Base-by-base conservation (phyloP, 176 grass and related monocot genomes). In the Paspalum vaginatum region DNA sequence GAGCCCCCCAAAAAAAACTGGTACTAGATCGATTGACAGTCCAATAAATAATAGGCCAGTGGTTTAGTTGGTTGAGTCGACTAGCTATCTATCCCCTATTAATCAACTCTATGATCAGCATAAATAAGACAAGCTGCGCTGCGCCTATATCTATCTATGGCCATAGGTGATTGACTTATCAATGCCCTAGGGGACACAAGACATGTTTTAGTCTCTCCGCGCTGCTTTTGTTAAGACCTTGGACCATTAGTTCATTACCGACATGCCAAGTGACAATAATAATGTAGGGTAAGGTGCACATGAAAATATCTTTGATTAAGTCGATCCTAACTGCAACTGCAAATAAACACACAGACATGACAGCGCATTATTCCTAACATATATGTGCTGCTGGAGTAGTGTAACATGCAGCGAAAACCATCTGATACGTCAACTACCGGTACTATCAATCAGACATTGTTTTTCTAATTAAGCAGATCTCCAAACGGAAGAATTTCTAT, bases 181-280 rank as follows among this genome's bases (percentile, higher is more conserved):
- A 54, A 59, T 43, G 32, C 24, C 48, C 41, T 67, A 80, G 76
- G 84, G 50, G 18, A 77, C 17, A 61, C 25, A 68, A 60, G 12
- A 18, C 50, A 60, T 75, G 69, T 50, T 69, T 61, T 84, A 85
- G 42, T 77, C 20, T 68, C 14, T 69, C 17, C 18, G 52, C 13
- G 20, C 27, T 75, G 68, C 48, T 80, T 74, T 75, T 27, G 60
- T 68, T 75, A 65, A 65, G 84, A 64, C 75, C 57, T 57, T 78
- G 39, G 70, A 85, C 79, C 83, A 37, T 32, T 32, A 32, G 32
- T 32, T 32, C 32, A 32, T 32, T 32, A 55, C 67, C 59, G 73
- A 65, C 84, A 39, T 79, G 68, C 22, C n/a, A 17, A 46, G 38
- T 64, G 74, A 20, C 45, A 48, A 32, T 15, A 54, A 41, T 40